These are phyloP conservation scores for Spathaspora arborariae DNA, from an alignment of 805 yeast species.

Conservation along the genomic window DNA sequence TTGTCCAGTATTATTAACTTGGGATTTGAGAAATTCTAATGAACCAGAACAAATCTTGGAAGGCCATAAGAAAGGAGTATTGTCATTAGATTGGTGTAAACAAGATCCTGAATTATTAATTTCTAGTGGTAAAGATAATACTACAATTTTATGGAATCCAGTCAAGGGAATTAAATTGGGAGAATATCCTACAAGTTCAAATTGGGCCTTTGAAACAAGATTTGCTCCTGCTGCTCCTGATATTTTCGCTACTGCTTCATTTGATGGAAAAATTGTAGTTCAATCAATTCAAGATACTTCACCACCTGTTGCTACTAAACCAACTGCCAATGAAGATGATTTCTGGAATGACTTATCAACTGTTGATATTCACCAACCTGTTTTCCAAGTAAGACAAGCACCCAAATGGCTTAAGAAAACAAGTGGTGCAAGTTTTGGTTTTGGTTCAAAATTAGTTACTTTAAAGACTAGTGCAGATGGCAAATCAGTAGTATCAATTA, in stretches of 20 bases:
- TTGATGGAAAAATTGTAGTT: conserved; percentile 75
- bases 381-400: conserved; percentile 69
- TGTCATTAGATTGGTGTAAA: conserved; percentile 90
- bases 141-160: conserved; percentile 90
- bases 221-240: conserved; percentile 91
- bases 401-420: conserved; percentile 86
- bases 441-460: conserved; percentile 83
- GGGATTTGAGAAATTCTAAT: conserved; percentile 93
- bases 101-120: conserved; percentile 75
- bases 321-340: conserved; percentile 44
- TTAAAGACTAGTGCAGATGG: conserved; percentile 41
- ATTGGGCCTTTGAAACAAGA: conserved; percentile 87
- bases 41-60: conserved; percentile 75
- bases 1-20: conserved; percentile 74
- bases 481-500: conserved; percentile 40
- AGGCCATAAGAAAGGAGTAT: conserved; percentile 86
- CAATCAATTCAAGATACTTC: conserved; percentile 88
- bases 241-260: conserved; percentile 81
- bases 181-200: conserved; percentile 85
- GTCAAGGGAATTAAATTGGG: conserved; percentile 67
- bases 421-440: conserved; percentile 77
- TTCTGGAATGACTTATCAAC: conserved; percentile 81
- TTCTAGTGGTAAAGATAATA: conserved; percentile 91
- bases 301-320: conserved; percentile 47
- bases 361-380: conserved; percentile 69